A percentile compares a stretch with the other conserved stretches of the same genome.
Evolutionary conservation across 192 early-diverging fungal genomes (phyloP).

Genomic region (Backusella tarrabulga): DNA sequence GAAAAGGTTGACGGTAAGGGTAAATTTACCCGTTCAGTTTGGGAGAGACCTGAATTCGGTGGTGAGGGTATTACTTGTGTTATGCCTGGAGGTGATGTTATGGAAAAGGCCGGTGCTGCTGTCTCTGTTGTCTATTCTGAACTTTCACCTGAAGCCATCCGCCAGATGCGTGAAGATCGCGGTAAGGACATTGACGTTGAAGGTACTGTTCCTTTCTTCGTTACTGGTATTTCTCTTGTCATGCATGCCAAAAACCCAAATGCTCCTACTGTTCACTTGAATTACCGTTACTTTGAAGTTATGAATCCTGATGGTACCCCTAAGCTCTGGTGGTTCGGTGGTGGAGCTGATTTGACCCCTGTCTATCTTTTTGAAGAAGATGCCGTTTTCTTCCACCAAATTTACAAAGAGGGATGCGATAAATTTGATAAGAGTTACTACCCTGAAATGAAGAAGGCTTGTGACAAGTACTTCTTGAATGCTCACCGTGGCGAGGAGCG

Average conservation of each 20-base stretch:
- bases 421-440: slow-evolving; percentile 82
- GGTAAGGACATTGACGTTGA: slow-evolving; percentile 58
- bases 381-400: slow-evolving; percentile 88
- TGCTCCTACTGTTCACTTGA: slow-evolving; percentile 93
- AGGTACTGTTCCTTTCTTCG: slow-evolving; percentile 77
- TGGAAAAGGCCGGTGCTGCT: slow-evolving; percentile 96
- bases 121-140: slow-evolving; percentile 87
- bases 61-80: slow-evolving; percentile 92
- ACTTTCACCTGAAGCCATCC: slow-evolving; percentile 63
- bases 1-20: slow-evolving; percentile 57
- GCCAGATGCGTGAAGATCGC: slow-evolving; percentile 83
- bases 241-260: slow-evolving; percentile 94
- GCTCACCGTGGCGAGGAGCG: slow-evolving; percentile 87
- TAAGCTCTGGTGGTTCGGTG: slow-evolving; percentile 92
- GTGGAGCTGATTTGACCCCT: slow-evolving; percentile 94
- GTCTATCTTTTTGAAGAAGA: slow-evolving; percentile 89
- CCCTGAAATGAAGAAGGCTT: slow-evolving; percentile 89
- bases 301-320: slow-evolving; percentile 56
- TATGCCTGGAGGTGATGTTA: slow-evolving; percentile 84
- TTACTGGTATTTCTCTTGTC: slow-evolving; percentile 86
- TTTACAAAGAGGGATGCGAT: slow-evolving; percentile 89
- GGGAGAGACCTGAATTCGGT: slow-evolving; percentile 82
- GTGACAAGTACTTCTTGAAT: slow-evolving; percentile 90
- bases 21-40: slow-evolving; percentile 73
- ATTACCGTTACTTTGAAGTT: slow-evolving; percentile 98